Conservation (phyloP, 495 filamentous ascomycete genomes). For the Penicillium atrosanguineum region DNA sequence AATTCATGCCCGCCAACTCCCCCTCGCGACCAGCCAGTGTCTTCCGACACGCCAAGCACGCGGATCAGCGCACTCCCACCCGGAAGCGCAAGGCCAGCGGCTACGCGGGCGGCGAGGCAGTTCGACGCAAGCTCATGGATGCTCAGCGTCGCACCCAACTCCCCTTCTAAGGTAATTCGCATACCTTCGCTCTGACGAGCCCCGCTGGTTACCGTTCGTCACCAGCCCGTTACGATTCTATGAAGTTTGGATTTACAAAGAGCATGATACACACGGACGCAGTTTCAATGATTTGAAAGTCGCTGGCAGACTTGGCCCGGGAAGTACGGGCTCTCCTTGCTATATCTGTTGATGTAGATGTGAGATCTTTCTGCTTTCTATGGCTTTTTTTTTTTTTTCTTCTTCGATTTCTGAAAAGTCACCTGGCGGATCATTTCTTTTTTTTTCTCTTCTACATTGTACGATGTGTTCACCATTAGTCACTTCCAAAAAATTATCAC, state of each 20-base stretch:
- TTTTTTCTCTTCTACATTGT: not conserved
- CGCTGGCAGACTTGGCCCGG: conserved; percentile 24
- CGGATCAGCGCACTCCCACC: conserved; percentile 43
- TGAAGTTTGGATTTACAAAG: conserved; percentile 24
- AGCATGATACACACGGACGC: conserved; percentile 30
- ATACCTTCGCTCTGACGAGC: not conserved
- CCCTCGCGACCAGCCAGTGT: conserved; percentile 45
- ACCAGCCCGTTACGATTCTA: conserved; percentile 13
- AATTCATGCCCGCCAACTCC: conserved; percentile 50
- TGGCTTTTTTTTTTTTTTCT: not conserved
- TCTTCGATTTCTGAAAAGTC: not conserved
- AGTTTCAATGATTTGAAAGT: conserved; percentile 20
- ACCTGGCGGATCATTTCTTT: not conserved
- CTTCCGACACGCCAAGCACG: conserved; percentile 44
- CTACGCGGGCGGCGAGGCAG: conserved; percentile 41
- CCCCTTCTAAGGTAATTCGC: conserved; percentile 29
- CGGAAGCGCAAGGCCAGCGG: conserved; percentile 43
- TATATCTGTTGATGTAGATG: not conserved
- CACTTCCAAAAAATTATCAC: not conserved
- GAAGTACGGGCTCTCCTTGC: not conserved
- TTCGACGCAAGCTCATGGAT: conserved; percentile 49
- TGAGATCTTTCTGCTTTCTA: not conserved
- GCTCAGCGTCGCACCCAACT: conserved; percentile 41
- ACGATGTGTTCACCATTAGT: not conserved
- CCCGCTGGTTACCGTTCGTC: not conserved